Evolutionary conservation across 805 yeast species (phyloP).

Genomic region (Saccharomyces eubayanus): DNA sequence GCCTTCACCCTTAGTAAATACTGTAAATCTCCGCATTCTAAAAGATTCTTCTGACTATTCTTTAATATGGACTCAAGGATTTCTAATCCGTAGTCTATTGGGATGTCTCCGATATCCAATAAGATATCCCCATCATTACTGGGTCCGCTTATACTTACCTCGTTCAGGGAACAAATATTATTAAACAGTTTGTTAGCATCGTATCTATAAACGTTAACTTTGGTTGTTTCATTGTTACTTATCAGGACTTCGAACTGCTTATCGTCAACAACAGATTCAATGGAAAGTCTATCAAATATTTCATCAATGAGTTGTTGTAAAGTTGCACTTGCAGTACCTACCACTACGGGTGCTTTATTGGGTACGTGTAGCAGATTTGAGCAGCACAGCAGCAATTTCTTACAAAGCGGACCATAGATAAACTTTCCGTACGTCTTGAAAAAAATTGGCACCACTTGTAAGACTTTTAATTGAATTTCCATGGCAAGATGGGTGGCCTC

Average conservation of each 20-base stretch:
- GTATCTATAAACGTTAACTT: slow-evolving; percentile 45
- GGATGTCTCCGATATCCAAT: slow-evolving; percentile 43
- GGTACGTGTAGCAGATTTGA: slow-evolving; percentile 55
- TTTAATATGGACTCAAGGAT: slow-evolving; percentile 70
- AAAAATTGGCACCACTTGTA: slow-evolving; percentile 74
- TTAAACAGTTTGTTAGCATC: slow-evolving; percentile 65
- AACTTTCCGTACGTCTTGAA: slow-evolving; percentile 53
- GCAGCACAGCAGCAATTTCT: slow-evolving; percentile 58
- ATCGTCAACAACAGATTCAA: slow-evolving; percentile 26
- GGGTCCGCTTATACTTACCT: slow-evolving; percentile 20
- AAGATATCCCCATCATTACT: slow-evolving; percentile 50
- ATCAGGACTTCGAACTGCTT: slow-evolving; percentile 32
- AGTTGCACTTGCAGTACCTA: slow-evolving; percentile 89
- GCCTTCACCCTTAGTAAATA: slow-evolving; percentile 57
- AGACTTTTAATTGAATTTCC: slow-evolving; percentile 77
- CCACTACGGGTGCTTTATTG: slow-evolving; percentile 66
- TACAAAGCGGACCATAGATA: slow-evolving; percentile 48
- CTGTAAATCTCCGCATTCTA: slow-evolving; percentile 53
- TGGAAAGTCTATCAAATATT: slow-evolving; percentile 57
- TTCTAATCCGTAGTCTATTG: slow-evolving; percentile 69
- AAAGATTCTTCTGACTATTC: slow-evolving; percentile 51
- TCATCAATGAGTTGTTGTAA: slow-evolving; percentile 75
- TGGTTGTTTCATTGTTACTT: slow-evolving; percentile 38
- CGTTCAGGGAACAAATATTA: slow-evolving; percentile 56
- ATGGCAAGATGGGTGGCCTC: slow-evolving; percentile 69